Conservation (phyloP, 352 stramenopile genomes). For the Pythium sukuiense region DNA sequence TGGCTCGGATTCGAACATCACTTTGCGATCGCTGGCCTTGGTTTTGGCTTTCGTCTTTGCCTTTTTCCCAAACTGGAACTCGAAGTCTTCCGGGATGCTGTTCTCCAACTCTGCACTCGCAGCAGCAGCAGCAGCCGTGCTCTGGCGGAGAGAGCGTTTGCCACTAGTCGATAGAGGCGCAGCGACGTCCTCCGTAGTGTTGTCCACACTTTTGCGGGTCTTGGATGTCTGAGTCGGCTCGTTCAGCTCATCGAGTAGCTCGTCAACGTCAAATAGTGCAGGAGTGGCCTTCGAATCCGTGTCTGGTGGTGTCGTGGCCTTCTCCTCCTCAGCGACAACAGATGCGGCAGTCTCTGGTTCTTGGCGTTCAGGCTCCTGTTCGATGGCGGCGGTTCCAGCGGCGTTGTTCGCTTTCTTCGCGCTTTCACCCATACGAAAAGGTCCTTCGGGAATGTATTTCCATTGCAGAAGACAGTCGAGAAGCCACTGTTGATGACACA, state of each 20-base stretch:
- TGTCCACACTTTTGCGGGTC: constrained; percentile 24
- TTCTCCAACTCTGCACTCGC: constrained; percentile 2
- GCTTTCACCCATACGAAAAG: constrained; percentile 31
- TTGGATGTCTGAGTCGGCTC: constrained; percentile 18
- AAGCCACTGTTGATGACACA: constrained; percentile 53
- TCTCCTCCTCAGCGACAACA: background rate
- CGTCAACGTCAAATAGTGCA: constrained; percentile 33
- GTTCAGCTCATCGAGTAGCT: constrained; percentile 33
- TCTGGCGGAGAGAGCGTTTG: constrained; percentile 7
- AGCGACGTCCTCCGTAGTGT: constrained; percentile 51
- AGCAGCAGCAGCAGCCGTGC: background rate
- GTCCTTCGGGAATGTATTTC: constrained; percentile 57
- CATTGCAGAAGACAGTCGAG: constrained; percentile 69
- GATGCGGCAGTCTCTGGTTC: background rate
- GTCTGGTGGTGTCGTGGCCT: background rate
- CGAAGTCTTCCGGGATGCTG: constrained; percentile 33
- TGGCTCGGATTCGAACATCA: constrained; percentile 26
- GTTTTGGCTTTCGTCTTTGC: constrained; percentile 12
- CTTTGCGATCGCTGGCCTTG: constrained; percentile 26
- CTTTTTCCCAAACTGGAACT: constrained; percentile 39
- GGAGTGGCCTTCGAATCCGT: constrained; percentile 5
- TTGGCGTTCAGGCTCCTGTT: background rate
- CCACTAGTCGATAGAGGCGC: constrained; percentile 31
- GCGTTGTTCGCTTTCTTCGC: background rate
- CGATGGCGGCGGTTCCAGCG: background rate